These are phyloP conservation scores for Skeletonema marinoi DNA, from an alignment of 108 stramenopile genomes.

Conservation along the genomic window DNA sequence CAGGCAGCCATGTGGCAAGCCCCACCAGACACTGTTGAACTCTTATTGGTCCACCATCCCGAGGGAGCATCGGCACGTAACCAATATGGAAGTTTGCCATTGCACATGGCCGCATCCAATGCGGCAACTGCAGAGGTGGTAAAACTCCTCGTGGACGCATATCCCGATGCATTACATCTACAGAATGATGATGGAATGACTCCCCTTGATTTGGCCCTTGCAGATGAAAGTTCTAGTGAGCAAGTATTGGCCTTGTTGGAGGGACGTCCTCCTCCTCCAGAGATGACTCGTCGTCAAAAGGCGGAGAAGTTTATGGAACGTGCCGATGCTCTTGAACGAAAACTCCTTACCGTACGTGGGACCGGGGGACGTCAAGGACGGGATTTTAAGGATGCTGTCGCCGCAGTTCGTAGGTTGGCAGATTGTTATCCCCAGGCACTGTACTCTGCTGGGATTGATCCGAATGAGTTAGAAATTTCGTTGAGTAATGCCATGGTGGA, in stretches of 20 bases:
- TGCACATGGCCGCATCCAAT: constrained; percentile 89
- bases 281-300: constrained; percentile 76
- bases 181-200: constrained; percentile 94
- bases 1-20: constrained; percentile 93
- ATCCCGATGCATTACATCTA: constrained; percentile 85
- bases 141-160: constrained; percentile 74
- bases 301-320: constrained; percentile 83
- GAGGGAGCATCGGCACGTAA: constrained; percentile 86
- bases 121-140: constrained; percentile 80
- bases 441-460: constrained; percentile 85
- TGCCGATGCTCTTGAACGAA: constrained; percentile 75
- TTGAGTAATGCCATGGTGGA: constrained; percentile 67
- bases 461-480: constrained; percentile 67
- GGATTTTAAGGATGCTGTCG: constrained; percentile 76
- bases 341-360: constrained; percentile 56
- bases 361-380: constrained; percentile 64
- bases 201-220: constrained; percentile 81
- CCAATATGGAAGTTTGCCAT: constrained; percentile 82
- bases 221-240: constrained; percentile 72
- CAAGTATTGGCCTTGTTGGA: constrained; percentile 83
- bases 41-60: constrained; percentile 70
- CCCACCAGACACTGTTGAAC: constrained; percentile 73
- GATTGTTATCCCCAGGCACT: constrained; percentile 90
- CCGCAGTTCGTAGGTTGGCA: constrained; percentile 76
- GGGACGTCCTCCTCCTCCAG: constrained; percentile 86